Evolutionary conservation across 1,139 yeast genomes (phyloP), one percentile per base, ranked within the genome.

Genomic region (Barnettozyma hawaiiensis): DNA sequence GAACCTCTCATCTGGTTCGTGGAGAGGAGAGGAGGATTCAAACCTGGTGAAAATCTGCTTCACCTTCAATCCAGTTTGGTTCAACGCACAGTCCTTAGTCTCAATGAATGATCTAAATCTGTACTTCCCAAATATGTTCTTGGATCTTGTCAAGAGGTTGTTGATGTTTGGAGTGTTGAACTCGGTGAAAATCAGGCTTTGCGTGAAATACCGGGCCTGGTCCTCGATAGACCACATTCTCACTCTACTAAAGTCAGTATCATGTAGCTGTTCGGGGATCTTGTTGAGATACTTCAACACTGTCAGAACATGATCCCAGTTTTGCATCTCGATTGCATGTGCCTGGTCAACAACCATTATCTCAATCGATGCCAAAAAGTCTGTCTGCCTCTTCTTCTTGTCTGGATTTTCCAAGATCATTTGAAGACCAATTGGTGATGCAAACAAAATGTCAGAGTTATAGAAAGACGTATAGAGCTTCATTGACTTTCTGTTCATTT

Each of bases 221-320:
- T 87, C 95, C 57, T 92, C 90, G 49, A 92, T 79, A 34, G 83
- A 81, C 95, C 96, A 90, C 83, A 85, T 83, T 53, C 97, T 73
- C 35, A 92, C 81, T 55, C 99, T 75, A 44, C 94, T 81, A 61
- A 92, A 92, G 64, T 92, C 98, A 18, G 95, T 85, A 51, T 85
- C 95, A 46, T 73, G 80, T 46, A 84, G 78, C 41, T 75, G 72
- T 48, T 75, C 75, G 6, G 98, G 98, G 36, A 87, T 77, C 46
- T 73, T 69, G 63, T 89, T 89, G 45, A 89, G 55, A 58, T 83
- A 79, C 50, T 81, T 79, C 55, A 82, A 68, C n/a, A 90, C 75
- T 32, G 71, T 73, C 14, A 62, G 61, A 7, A 92, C 74, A 65
- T 92, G 96, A 33, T 85, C 85, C 92, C 97, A 85, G 57, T 90